Evolutionary conservation across 352 stramenopile genomes (phyloP).

Genomic region (Hyaloperonospora arabidopsidis): DNA sequence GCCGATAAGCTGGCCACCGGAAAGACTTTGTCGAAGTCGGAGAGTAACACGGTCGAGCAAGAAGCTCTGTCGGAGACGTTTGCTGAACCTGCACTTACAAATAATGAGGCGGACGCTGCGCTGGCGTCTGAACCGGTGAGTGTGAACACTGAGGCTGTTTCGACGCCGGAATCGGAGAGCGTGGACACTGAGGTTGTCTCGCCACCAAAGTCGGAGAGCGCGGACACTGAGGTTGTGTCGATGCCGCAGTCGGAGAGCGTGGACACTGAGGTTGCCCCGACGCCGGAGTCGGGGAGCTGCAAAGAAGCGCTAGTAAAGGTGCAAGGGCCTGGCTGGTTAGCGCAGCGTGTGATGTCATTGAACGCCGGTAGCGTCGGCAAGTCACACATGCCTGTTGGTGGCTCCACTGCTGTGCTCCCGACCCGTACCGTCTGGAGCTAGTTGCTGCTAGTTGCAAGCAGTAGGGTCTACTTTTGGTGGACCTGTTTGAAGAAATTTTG

Average conservation of each 20-base stretch:
- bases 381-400: conserved; percentile 18
- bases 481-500: conserved; percentile 3
- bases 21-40: conserved; percentile 13
- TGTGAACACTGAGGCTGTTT: too few species aligned
- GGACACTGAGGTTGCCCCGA: conserved; percentile 6
- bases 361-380: conserved; percentile 17
- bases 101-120: conserved; percentile 5
- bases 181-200: conserved; percentile 6
- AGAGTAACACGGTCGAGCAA: conserved; percentile 11
- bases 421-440: conserved; percentile 55
- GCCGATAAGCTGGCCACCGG: conserved; percentile 22
- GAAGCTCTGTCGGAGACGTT: conserved; percentile 10
- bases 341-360: conserved; percentile 1
- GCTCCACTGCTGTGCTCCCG: conserved; percentile 28
- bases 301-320: conserved; percentile 21
- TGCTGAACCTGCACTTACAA: conserved; percentile 10
- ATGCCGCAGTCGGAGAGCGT: conserved; percentile 15
- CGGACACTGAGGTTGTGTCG: conserved; percentile 6
- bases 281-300: conserved; percentile 15
- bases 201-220: conserved; percentile 9
- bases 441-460: conserved; percentile 13
- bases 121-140: conserved; percentile 11
- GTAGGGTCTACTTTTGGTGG: conserved; percentile 7
- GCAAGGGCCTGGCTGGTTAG: not conserved
- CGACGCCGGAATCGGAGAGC: too few species aligned